Percentiles rank a stretch among this genome's conserved stretches.
phyloP scores from a whole-genome alignment of 1,139 yeast species.

The Yamadazyma dendronema region DNA sequence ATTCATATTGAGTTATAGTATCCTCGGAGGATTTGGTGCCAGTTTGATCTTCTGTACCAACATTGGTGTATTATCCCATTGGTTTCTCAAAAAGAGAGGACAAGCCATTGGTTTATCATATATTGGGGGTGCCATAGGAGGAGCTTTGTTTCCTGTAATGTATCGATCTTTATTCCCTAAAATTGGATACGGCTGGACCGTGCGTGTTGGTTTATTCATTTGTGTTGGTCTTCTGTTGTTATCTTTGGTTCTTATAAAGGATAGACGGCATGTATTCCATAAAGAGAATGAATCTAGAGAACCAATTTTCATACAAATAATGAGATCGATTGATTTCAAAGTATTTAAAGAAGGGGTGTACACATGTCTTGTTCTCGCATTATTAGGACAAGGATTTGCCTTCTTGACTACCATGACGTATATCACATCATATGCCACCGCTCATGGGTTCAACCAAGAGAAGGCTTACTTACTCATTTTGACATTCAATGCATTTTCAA shows the following conservation, averaged over 20 bases:
- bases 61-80: constrained; percentile 60
- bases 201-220: constrained; percentile 54
- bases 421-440: constrained; percentile 49
- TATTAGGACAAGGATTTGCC: constrained; percentile 40
- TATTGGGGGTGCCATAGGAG: constrained; percentile 65
- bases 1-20: constrained; percentile 58
- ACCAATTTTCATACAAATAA: constrained; percentile 14
- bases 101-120: constrained; percentile 57
- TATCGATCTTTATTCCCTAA: constrained; percentile 43
- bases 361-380: constrained; percentile 25
- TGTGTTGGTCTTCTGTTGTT: constrained; percentile 36
- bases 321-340: constrained; percentile 25
- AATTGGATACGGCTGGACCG: constrained; percentile 63
- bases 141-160: constrained; percentile 57
- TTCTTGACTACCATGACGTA: constrained; percentile 50
- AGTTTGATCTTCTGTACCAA: constrained; percentile 58
- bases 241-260: constrained; percentile 40
- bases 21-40: constrained; percentile 57
- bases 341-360: constrained; percentile 26
- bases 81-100: constrained; percentile 57
- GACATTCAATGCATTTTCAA: constrained; percentile 45
- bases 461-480: constrained; percentile 47
- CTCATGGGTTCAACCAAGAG: constrained; percentile 36
- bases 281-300: constrained; percentile 3
- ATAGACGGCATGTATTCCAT: constrained; percentile 25